Evolutionary conservation across 78 protist species (phyloP), one percentile per base, ranked within the genome.

Genomic region (Pelomyxa schiedti): DNA sequence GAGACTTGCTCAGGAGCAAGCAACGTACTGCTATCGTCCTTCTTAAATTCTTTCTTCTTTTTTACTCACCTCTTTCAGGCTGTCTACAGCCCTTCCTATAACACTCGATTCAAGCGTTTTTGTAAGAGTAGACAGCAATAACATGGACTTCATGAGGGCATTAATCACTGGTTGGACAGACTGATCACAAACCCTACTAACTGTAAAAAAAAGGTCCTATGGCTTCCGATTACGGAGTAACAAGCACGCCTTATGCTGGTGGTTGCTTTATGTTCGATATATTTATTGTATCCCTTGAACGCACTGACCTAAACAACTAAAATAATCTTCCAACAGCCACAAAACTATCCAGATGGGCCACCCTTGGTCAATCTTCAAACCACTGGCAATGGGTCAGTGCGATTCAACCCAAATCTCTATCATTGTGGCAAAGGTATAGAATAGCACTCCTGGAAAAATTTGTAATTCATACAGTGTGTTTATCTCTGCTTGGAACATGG

Each of bases 341-440:
- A n/a, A n/a, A 69, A 65, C 36, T 91, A 87, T 58, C 95, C 95
- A 0, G 8, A 52, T 0, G 3, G 58, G 8, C 90, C 95, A 30
- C 93, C 92, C 5, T 52, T 39, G 41, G 89, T 89, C 22, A 37
- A 53, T 0, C 35, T 88, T 43, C 9, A 30, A 16, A 91, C 95
- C 16, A 91, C 91, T 35, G 93, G 88, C 37, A 64, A 65, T n/a
- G 93, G 93, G 3, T 36, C 89, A 4, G 82, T 83, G 4, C 66
- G 95, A 41, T 89, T 92, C 80, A 92, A 92, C 36, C 95, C 95
- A 4, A 92, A 92, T 69, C 82, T 92, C 29, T 86, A 86, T 63
- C 32, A 41, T 6, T 3, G 16, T 63, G 88, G 88, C 16, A 82
- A 64, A 9, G n/a, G n/a, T n/a, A n/a, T n/a, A n/a, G n/a, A n/a